phyloP scores from a whole-genome alignment of 1,284 basidiomycete genomes.

The Athelia sp. region DNA sequence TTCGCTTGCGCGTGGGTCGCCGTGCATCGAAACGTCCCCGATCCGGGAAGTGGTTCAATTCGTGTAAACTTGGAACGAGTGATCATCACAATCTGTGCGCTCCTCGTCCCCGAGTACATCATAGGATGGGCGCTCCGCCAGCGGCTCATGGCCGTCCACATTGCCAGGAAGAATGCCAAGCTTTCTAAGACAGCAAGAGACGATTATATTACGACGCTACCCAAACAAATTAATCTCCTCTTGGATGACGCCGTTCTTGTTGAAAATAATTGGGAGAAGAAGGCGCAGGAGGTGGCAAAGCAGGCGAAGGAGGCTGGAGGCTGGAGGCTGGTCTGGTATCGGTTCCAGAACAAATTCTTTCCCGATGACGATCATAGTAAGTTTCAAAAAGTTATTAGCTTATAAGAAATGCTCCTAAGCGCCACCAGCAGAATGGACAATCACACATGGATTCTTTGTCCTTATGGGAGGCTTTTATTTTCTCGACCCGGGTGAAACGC shows the following conservation, averaged over 20 bases:
- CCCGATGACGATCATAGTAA: neutral
- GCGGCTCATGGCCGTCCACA: neutral
- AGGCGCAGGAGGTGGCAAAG: neutral
- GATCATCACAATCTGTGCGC: neutral
- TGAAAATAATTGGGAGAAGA: neutral
- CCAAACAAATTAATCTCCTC: neutral
- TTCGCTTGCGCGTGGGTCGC: conserved; percentile 9
- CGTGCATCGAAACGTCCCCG: conserved; percentile 8
- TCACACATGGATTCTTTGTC: conserved; percentile 5
- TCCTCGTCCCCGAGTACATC: neutral
- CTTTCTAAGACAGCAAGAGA: neutral
- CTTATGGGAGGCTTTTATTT: conserved; percentile 6
- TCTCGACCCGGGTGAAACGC: neutral
- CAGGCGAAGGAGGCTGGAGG: neutral
- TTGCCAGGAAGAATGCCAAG: neutral
- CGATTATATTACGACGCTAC: neutral
- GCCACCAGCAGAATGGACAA: conserved; percentile 3
- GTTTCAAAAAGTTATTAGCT: neutral
- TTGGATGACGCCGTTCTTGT: neutral
- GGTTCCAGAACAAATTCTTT: neutral
- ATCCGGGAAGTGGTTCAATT: neutral
- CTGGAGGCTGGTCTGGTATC: no score
- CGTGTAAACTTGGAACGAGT: neutral
- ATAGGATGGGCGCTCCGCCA: neutral
- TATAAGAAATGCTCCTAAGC: neutral